Conservation (phyloP, 441 rosid genomes). For the Biscutella laevigata region DNA sequence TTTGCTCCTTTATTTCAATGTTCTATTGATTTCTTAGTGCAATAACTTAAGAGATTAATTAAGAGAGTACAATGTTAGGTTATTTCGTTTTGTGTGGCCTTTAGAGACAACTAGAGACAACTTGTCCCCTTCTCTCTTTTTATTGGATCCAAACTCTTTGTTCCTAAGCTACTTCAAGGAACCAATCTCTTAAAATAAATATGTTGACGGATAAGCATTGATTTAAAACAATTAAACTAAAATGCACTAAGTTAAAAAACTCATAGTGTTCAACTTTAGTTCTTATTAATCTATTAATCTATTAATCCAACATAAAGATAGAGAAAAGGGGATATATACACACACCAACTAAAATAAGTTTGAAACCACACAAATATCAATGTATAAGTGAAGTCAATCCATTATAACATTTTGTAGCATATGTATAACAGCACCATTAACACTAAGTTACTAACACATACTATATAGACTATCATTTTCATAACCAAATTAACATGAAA, state of each 20-base stretch:
- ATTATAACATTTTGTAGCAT: background rate
- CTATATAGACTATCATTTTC: slow-evolving; percentile 6
- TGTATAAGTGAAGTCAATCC: slow-evolving; percentile 7
- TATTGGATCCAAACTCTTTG: slow-evolving; percentile 22
- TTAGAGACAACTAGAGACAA: slow-evolving; percentile 18
- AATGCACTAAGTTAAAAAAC: slow-evolving; percentile 1
- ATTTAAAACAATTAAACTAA: background rate
- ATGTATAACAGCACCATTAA: slow-evolving; percentile 10
- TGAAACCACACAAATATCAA: slow-evolving; percentile 15
- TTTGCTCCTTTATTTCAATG: background rate
- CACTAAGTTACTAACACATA: slow-evolving; percentile 14
- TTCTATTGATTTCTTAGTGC: background rate
- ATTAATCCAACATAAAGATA: slow-evolving; percentile 11
- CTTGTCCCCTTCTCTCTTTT: slow-evolving; percentile 17
- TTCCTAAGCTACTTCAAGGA: slow-evolving; percentile 8
- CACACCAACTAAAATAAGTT: background rate
- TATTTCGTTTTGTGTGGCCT: slow-evolving; percentile 22
- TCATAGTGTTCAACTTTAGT: background rate
- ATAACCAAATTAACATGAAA: too few species aligned
- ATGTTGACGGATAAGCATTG: background rate
- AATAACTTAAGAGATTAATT: slow-evolving; percentile 1
- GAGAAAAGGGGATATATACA: background rate
- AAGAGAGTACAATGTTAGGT: slow-evolving; percentile 12
- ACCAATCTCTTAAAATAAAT: background rate
- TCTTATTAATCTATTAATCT: slow-evolving; percentile 4